Evolutionary conservation across 2,329 filamentous ascomycete genomes (phyloP).

Genomic region (Penicillium verrucosum): DNA sequence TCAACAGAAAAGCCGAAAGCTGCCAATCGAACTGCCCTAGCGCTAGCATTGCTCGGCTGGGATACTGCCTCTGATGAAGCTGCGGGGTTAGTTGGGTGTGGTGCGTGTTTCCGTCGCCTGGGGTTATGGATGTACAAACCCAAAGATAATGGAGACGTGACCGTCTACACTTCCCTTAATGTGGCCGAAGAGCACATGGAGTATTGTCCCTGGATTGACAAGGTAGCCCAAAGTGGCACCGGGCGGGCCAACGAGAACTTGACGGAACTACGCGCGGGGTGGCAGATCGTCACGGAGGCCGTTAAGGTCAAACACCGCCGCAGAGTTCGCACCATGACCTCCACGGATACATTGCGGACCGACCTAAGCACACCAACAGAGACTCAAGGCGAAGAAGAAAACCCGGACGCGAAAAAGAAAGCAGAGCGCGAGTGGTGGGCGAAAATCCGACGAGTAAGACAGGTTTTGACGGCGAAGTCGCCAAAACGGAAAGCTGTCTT

Average conservation of each 20-base stretch:
- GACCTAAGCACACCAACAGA: slow-evolving; percentile 24
- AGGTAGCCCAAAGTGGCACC: slow-evolving; percentile 56
- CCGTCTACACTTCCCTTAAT: slow-evolving; percentile 56
- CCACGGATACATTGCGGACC: slow-evolving; percentile 28
- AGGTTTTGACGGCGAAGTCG: slow-evolving; percentile 65
- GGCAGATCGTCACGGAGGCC: slow-evolving; percentile 45
- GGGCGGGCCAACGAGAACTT: slow-evolving; percentile 31
- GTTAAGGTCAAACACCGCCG: slow-evolving; percentile 41
- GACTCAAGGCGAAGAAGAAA: slow-evolving; percentile 34
- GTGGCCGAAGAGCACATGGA: slow-evolving; percentile 71
- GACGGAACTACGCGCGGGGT: slow-evolving; percentile 42
- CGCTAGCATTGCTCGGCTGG: slow-evolving; percentile 72
- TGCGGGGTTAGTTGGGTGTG: slow-evolving; percentile 69
- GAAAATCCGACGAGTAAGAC: slow-evolving; percentile 68
- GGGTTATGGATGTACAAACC: slow-evolving; percentile 93
- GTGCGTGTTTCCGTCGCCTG: slow-evolving; percentile 80
- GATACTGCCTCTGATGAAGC: slow-evolving; percentile 51
- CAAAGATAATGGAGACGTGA: slow-evolving; percentile 55
- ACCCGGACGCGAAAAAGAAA: slow-evolving; percentile 48
- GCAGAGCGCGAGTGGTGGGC: slow-evolving; percentile 73
- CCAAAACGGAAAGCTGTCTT: slow-evolving; percentile 46
- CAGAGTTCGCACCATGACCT: slow-evolving; percentile 27
- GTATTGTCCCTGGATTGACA: slow-evolving; percentile 77
- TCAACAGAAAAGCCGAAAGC: slow-evolving; percentile 1
- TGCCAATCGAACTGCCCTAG: slow-evolving; percentile 62